phyloP scores from a whole-genome alignment of 257 asterid genomes.

The Osmanthus fragrans region DNA sequence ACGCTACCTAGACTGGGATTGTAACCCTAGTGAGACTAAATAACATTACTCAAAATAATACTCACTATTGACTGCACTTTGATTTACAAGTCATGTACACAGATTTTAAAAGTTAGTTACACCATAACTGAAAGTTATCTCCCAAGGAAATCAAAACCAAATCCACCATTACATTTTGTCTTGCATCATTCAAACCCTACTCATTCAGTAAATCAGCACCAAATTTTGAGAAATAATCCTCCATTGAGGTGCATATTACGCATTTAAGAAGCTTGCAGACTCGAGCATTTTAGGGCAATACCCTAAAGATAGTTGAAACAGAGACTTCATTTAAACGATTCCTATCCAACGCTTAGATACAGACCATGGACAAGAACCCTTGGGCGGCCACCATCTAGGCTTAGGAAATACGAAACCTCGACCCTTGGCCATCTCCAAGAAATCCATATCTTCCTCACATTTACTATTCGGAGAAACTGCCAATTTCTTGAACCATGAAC shows the following conservation, averaged over 20 bases:
- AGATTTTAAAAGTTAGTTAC: neutral
- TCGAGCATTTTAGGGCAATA: neutral
- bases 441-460: constrained; percentile 28
- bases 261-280: too few relatives aligned
- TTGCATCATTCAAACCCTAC: neutral
- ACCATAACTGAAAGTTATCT: constrained; percentile 3
- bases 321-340: too few relatives aligned
- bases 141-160: neutral
- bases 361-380: too few relatives aligned
- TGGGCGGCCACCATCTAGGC: constrained; percentile 50
- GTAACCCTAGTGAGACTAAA: too few relatives aligned
- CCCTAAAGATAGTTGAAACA: neutral
- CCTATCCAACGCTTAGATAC: too few relatives aligned
- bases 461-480: too few relatives aligned
- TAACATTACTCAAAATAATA: too few relatives aligned
- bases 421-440: constrained; percentile 34
- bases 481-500: too few relatives aligned
- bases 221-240: neutral
- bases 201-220: neutral
- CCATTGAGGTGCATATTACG: neutral
- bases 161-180: neutral
- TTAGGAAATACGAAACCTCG: constrained; percentile 34
- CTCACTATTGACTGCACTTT: neutral
- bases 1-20: too few relatives aligned
- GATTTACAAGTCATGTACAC: neutral